Conservation (phyloP, 1,284 basidiomycete species). For the Ganoderma sp. region DNA sequence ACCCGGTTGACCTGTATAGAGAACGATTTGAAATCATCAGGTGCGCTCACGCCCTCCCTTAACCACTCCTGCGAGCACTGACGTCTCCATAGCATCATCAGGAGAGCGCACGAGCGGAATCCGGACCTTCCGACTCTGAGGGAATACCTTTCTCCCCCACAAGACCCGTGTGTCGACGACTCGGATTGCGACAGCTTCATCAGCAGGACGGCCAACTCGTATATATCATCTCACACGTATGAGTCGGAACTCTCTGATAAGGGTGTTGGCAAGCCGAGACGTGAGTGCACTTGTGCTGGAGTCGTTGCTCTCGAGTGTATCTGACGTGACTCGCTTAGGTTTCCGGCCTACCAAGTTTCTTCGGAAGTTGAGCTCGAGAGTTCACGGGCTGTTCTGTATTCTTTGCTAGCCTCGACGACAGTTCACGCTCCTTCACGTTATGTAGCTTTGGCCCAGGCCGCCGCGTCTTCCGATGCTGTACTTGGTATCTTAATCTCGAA, state of each 20-base stretch:
- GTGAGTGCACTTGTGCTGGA: not conserved
- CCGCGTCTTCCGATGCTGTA: no score
- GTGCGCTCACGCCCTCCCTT: not conserved
- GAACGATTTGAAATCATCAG: not conserved
- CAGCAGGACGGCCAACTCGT: not conserved
- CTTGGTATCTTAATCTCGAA: no score
- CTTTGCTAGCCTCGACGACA: not conserved
- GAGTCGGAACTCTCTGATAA: not conserved
- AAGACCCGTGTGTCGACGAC: not conserved
- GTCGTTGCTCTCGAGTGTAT: no score
- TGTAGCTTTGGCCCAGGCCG: not conserved
- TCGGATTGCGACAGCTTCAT: not conserved
- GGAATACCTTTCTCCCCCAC: not conserved
- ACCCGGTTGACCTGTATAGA: conserved; percentile 3
- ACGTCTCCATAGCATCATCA: not conserved
- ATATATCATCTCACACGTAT: not conserved
- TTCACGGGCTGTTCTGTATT: not conserved
- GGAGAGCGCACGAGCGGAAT: not conserved
- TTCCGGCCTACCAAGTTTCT: not conserved
- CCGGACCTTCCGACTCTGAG: conserved; percentile 1
- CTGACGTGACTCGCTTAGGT: not conserved
- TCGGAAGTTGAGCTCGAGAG: not conserved
- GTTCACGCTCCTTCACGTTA: not conserved
- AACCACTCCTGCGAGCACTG: not conserved
- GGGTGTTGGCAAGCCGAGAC: not conserved